Conservation (phyloP, 139 green algal genomes). For the Micromonas commoda region DNA sequence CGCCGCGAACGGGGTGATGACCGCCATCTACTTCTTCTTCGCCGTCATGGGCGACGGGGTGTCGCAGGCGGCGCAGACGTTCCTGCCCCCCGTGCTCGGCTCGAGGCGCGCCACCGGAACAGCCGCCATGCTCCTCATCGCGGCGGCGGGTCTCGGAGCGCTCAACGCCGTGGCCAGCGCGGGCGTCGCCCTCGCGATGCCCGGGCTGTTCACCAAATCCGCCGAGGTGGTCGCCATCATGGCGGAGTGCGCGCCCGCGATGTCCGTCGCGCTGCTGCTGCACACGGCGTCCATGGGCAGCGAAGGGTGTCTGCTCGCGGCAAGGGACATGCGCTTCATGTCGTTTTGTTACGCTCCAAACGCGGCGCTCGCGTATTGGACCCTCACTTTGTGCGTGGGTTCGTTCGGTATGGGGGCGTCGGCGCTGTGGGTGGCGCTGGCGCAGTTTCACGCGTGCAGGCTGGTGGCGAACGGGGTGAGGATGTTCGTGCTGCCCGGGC, state of each 20-base stretch:
- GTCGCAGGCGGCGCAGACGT: slow-evolving; percentile 36
- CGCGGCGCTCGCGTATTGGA: background rate
- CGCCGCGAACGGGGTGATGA: slow-evolving; percentile 30
- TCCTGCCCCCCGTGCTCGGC: slow-evolving; percentile 35
- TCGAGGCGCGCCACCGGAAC: slow-evolving; percentile 19
- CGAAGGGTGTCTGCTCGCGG: slow-evolving; percentile 42
- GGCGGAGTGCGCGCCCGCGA: background rate
- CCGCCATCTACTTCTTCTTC: slow-evolving; percentile 40
- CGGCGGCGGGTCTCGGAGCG: background rate
- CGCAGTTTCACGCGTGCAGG: slow-evolving; percentile 32
- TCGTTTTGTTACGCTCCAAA: slow-evolving; percentile 32
- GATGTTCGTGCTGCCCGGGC: background rate
- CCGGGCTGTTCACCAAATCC: slow-evolving; percentile 32
- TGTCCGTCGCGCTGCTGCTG: slow-evolving; percentile 28
- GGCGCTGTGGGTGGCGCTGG: slow-evolving; percentile 27
- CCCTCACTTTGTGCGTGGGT: background rate
- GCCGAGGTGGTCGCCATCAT: slow-evolving; percentile 24
- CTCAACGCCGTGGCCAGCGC: background rate
- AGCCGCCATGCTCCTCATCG: background rate
- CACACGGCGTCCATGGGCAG: slow-evolving; percentile 41
- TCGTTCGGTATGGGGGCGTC: background rate
- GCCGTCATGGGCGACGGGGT: slow-evolving; percentile 38
- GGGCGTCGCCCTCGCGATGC: background rate
- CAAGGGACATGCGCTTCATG: slow-evolving; percentile 32
- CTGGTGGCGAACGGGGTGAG: slow-evolving; percentile 27